Evolutionary conservation across 176 grass and related monocot genomes (phyloP).

Genomic region (Triticum timopheevii): DNA sequence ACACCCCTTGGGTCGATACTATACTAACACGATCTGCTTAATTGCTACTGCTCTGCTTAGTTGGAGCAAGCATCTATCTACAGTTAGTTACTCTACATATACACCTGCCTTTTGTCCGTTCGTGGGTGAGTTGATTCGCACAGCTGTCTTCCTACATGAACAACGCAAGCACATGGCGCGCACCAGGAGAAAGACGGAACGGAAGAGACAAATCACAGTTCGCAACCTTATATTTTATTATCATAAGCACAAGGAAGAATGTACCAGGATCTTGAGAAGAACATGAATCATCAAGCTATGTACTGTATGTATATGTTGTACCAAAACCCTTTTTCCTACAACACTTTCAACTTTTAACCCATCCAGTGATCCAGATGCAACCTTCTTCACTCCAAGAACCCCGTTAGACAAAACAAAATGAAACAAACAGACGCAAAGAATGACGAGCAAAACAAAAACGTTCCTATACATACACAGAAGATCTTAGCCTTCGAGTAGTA

Average conservation of each 20-base stretch:
- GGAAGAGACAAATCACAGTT: neutral
- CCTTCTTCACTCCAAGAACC: neutral
- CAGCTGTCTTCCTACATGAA: neutral
- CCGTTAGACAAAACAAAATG: neutral
- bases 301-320: neutral
- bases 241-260: neutral
- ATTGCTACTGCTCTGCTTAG: neutral
- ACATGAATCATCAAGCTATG: neutral
- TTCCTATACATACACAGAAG: conserved; percentile 41
- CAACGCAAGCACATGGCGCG: neutral
- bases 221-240: neutral
- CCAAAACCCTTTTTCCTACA: neutral
- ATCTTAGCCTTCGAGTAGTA: conserved; percentile 33
- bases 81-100: neutral
- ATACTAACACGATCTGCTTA: neutral
- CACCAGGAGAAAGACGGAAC: neutral
- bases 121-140: neutral
- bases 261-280: neutral
- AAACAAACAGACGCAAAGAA: conserved; percentile 33
- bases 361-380: neutral
- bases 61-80: conserved; percentile 26
- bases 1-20: neutral
- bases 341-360: neutral
- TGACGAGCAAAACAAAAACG: conserved; percentile 8
- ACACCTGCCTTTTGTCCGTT: neutral